These are phyloP conservation scores for Chytriomyces confervae DNA, from an alignment of 192 early-diverging fungal species.

Conservation along the genomic window DNA sequence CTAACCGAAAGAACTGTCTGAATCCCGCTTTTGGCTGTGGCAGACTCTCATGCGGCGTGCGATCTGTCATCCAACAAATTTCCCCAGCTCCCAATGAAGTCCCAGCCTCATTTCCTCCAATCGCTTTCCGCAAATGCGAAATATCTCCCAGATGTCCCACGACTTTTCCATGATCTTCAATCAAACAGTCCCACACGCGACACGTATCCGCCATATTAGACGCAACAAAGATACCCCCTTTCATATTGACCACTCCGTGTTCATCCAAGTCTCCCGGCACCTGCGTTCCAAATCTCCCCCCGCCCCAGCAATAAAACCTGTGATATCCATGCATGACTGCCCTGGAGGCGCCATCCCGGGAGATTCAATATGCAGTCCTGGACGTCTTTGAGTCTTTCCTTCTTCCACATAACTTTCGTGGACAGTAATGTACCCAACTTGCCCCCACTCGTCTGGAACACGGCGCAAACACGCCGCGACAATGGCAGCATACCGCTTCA, in stretches of 20 bases:
- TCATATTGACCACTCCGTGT: neutral
- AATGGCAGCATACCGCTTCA: constrained; percentile 9
- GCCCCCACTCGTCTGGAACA: neutral
- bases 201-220: constrained; percentile 1
- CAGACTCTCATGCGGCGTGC: constrained; percentile 19
- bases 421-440: constrained; percentile 12
- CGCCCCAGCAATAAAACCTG: constrained; percentile 4
- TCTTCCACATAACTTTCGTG: constrained; percentile 5
- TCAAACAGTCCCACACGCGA: constrained; percentile 5
- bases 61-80: constrained; percentile 7
- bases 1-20: constrained; percentile 13
- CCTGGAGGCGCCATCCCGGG: neutral
- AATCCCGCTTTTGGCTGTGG: constrained; percentile 5
- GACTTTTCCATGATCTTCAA: neutral
- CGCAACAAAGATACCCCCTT: constrained; percentile 16
- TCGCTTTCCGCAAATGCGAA: neutral
- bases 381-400: neutral
- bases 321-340: neutral
- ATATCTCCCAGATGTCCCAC: neutral
- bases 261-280: neutral
- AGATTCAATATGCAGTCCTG: constrained; percentile 12
- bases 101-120: neutral
- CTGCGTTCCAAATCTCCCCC: neutral
- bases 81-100: neutral
- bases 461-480: constrained; percentile 6